Evolutionary conservation across 345 rosid species (phyloP), one percentile per base, ranked within the genome.

Genomic region (Zanthoxylum bungeanum): DNA sequence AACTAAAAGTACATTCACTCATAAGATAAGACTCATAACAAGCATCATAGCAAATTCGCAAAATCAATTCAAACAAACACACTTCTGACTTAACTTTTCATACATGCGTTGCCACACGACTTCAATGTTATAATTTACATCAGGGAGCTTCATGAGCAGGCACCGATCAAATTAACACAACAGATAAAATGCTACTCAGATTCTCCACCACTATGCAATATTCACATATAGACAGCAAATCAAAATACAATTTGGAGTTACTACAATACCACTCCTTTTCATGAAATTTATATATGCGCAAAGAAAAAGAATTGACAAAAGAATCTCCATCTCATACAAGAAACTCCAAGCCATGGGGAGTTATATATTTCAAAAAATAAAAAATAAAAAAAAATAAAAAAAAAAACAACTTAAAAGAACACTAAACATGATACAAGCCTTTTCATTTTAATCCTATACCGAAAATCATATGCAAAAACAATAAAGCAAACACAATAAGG

Each of bases 381-480:
- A 28, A 21, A 53, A 14, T 2, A 30, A 60, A 51, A 44, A 2
- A 16, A 39, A n/a, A n/a, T n/a, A n/a, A n/a, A n/a, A n/a, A n/a
- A n/a, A 28, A 73, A 24, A 64, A 63, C n/a, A 46, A n/a, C 52
- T 17, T 42, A 21, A 53, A 62, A 56, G 66, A 24, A 16, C 74
- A 74, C 77, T 62, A 80, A 73, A 53, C 46, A 77, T 74, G 60
- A 75, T 77, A 82, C 83, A 78, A 78, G 57, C 86, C 79, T 80
- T 70, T 78, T 76, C 77, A 69, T 60, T 73, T 75, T 80, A 57
- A 69, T 74, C 77, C 84, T 77, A 81, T 62, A 55, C 73, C 58
- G 71, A 66, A 73, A 66, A 77, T 56, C 74, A 68, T 61, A 74
- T 33, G 61, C 72, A 64, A 81, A 75, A 78, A 42, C 62, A 76